Conservation (phyloP, 2,329 filamentous ascomycete species). For the Fusarium sp. region DNA sequence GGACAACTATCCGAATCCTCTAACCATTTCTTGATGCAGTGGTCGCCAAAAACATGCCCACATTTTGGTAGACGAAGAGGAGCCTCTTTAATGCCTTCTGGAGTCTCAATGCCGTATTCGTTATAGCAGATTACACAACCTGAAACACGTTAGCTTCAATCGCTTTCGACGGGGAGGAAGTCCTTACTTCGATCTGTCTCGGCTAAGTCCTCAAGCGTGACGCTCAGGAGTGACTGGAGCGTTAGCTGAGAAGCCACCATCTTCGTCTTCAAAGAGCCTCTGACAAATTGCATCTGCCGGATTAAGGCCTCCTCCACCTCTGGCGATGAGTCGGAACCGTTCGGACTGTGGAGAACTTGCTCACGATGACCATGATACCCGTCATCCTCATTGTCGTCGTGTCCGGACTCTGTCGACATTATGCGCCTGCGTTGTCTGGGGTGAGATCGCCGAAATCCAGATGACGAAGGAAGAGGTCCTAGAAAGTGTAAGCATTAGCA, state of each 20-base stretch:
- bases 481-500: conserved; percentile 16
- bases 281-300: conserved; percentile 59
- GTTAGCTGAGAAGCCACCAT: conserved; percentile 62
- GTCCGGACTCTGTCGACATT: conserved; percentile 36
- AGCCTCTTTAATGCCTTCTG: conserved; percentile 68
- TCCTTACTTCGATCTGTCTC: conserved; percentile 62
- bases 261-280: conserved; percentile 58
- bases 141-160: conserved; percentile 46
- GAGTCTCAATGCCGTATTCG: conserved; percentile 66
- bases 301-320: conserved; percentile 51
- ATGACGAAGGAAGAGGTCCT: conserved; percentile 41
- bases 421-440: conserved; percentile 47
- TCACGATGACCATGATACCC: conserved; percentile 29
- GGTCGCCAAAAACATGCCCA: conserved; percentile 72
- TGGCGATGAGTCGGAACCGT: conserved; percentile 17
- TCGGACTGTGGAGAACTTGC: conserved; percentile 14
- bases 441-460: conserved; percentile 44
- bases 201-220: conserved; percentile 58
- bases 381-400: conserved; percentile 39
- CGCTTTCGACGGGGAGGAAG: not conserved
- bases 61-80: conserved; percentile 71
- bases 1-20: conserved; percentile 72
- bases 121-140: conserved; percentile 75
- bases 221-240: conserved; percentile 59
- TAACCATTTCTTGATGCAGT: conserved; percentile 75